phyloP scores from a whole-genome alignment of 345 rosid species.

The Populus simonii region DNA sequence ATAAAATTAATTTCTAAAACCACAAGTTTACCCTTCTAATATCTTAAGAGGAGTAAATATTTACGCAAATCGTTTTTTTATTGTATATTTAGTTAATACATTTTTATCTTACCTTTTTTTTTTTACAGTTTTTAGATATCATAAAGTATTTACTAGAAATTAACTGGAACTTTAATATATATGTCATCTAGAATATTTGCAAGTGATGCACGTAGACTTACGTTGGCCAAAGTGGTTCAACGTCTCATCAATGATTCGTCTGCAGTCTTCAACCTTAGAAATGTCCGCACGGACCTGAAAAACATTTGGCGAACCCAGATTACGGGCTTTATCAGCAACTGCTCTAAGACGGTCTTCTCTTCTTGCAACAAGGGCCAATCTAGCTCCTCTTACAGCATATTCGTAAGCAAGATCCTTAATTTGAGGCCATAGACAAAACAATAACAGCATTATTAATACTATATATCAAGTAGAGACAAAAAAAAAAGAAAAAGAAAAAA shows the following conservation, averaged over 20 bases:
- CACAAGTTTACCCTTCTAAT: too few species aligned
- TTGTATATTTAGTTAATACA: too few species aligned
- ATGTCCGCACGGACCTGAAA: slow-evolving; percentile 45
- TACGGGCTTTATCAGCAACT: slow-evolving; percentile 3
- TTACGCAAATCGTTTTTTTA: too few species aligned
- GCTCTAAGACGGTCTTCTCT: slow-evolving; percentile 11
- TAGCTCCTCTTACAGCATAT: slow-evolving; percentile 22
- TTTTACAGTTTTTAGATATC: too few species aligned
- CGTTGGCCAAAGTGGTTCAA: slow-evolving; percentile 49
- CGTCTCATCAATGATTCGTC: slow-evolving; percentile 38
- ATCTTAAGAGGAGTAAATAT: too few species aligned
- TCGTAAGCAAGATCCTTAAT: slow-evolving; percentile 44
- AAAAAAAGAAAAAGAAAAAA: too few species aligned
- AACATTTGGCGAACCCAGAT: slow-evolving; percentile 18
- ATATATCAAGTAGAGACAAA: too few species aligned
- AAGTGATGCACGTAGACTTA: slow-evolving; percentile 11
- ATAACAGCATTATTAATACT: background rate
- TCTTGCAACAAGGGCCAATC: slow-evolving; percentile 13
- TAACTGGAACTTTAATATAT: too few species aligned
- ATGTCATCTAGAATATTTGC: too few species aligned
- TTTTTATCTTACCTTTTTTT: too few species aligned
- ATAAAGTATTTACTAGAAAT: too few species aligned
- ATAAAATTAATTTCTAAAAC: background rate
- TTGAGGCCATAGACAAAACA: too few species aligned
- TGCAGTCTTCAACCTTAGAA: slow-evolving; percentile 49